phyloP scores from a whole-genome alignment of 768 basidiomycete species.

The Hygrocybe coccinea region DNA sequence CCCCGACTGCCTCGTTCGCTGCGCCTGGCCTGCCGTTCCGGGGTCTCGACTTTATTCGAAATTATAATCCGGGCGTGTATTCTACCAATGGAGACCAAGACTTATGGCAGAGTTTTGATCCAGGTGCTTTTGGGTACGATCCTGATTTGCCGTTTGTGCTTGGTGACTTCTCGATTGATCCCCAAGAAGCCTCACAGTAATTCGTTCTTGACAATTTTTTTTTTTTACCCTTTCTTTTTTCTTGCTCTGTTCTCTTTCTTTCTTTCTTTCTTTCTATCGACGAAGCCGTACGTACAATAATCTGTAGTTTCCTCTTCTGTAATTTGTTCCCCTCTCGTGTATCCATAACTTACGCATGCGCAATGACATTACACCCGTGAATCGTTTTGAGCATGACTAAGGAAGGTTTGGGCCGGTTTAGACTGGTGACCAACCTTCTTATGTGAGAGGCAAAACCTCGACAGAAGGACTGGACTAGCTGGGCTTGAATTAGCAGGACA shows the following conservation, averaged over 20 bases:
- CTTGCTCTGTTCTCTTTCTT: background rate
- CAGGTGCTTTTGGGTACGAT: constrained; percentile 67
- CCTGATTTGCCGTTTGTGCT: constrained; percentile 72
- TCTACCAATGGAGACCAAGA: constrained; percentile 40
- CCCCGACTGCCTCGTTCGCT: constrained; percentile 61
- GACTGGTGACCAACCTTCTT: no score
- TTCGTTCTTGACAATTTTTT: constrained; percentile 14
- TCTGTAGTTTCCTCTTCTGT: background rate
- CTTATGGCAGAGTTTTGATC: constrained; percentile 65
- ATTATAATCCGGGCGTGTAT: constrained; percentile 58
- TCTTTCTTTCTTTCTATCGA: background rate
- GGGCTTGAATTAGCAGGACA: no score
- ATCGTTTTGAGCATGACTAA: no score
- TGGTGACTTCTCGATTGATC: constrained; percentile 39
- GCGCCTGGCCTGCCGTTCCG: constrained; percentile 77
- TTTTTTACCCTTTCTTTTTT: background rate
- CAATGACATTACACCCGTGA: background rate
- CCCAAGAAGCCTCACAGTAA: constrained; percentile 34
- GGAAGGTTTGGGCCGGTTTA: no score
- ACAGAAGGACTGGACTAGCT: no score
- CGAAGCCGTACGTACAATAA: background rate
- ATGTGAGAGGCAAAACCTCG: no score
- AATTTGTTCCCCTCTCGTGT: background rate
- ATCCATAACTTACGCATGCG: background rate
- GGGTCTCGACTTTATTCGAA: constrained; percentile 79